Percentiles rank a stretch among this genome's conserved stretches.
These are phyloP conservation scores for Quercus parvula DNA, from an alignment of 306 rosid species.

Conservation along the genomic window DNA sequence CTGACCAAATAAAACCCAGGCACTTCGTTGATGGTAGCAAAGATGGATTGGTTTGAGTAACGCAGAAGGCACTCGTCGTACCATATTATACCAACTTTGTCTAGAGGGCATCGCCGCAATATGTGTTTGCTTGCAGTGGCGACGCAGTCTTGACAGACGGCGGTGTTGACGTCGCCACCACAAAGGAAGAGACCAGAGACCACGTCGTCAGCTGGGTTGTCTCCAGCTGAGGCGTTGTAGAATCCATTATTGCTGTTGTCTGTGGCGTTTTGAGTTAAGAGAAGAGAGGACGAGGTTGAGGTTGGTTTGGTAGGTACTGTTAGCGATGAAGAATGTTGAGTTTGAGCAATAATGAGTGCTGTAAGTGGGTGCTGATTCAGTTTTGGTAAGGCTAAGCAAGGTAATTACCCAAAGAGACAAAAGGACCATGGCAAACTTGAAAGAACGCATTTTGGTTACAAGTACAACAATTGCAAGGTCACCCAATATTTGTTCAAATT, in stretches of 20 bases:
- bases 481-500: too few relatives aligned
- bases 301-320: not conserved
- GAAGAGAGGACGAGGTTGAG: conserved; percentile 2
- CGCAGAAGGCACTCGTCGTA: conserved; percentile 28
- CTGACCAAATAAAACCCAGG: too few relatives aligned
- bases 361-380: not conserved
- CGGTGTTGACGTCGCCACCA: conserved; percentile 23
- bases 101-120: not conserved
- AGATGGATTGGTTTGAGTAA: conserved; percentile 15
- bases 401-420: not conserved
- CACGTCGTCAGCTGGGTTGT: not conserved
- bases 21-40: not conserved
- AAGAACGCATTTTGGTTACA: not conserved
- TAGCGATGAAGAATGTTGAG: not conserved
- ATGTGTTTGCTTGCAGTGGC: not conserved
- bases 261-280: not conserved
- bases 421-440: not conserved
- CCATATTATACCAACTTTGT: conserved; percentile 18
- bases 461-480: too few relatives aligned
- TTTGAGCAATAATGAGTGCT: not conserved
- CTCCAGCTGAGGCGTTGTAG: conserved; percentile 9
- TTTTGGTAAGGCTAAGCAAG: not conserved
- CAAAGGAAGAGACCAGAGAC: conserved; percentile 23
- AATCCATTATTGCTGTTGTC: not conserved
- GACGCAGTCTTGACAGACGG: conserved; percentile 13